Evolutionary conservation across 2,329 filamentous ascomycete species (phyloP), one percentile per base, ranked within the genome.

Genomic region (Colletotrichum tropicale): DNA sequence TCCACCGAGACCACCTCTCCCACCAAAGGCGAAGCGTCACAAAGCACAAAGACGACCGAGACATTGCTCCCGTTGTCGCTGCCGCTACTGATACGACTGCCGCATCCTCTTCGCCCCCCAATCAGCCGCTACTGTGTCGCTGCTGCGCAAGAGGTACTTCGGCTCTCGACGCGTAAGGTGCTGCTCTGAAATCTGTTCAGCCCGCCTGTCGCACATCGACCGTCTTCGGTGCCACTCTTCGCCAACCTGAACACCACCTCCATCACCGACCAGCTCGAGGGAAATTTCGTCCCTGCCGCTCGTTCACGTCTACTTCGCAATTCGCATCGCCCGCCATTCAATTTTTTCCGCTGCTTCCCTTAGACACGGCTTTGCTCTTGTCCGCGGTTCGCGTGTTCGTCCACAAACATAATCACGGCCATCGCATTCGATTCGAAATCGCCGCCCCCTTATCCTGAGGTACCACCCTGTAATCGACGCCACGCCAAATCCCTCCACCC

Each of bases 201-300:
- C 73, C 69, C 34, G 38, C 43, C n/a, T 52, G 43, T 52, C 43
- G 43, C 43, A 52, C 43, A 52, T 52, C 6, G 43, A 69, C 56
- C 64, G 26, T 75, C 64, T 73, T 48, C 73, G 56, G 38, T 68
- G 58, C 30, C 61, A 67, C 69, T 43, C 73, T 52, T 61, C 26
- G 43, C 56, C 62, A 60, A 66, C 18, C 38, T 52, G 43, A 52
- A 52, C 43, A 52, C 43, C 43, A 52, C 43, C 43, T 52, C 43
- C 43, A 52, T 21, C 43, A 52, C 73, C 73, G 72, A 60, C 61
- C 67, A 5, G 69, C 73, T 75, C 69, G 69, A 75, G 73, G 73
- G 73, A 73, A 75, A 72, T 34, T 67, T 72, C 62, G 73, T 73
- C 71, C 74, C 74, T 76, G 74, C 74, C 74, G 74, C 74, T 76